Percentiles rank a stretch among this genome's conserved stretches.
Evolutionary conservation across 2,329 filamentous ascomycete species (phyloP).

Genomic region (Colletotrichum gigasporum): DNA sequence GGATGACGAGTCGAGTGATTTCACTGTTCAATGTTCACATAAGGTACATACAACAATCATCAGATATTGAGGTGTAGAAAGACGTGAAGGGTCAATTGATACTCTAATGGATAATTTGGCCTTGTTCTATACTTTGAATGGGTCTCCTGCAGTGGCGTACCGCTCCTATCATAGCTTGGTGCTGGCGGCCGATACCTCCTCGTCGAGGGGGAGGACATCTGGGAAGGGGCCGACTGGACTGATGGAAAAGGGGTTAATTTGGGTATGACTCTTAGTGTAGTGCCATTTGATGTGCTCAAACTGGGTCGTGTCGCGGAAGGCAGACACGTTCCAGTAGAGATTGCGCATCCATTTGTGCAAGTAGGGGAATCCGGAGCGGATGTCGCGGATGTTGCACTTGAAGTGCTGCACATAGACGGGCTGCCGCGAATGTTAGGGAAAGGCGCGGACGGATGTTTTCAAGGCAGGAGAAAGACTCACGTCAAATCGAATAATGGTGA

Average conservation of each 20-base stretch:
- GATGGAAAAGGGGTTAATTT: slow-evolving; percentile 77
- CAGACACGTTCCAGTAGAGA: slow-evolving; percentile 84
- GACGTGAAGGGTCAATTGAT: neutral
- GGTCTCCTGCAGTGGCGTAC: too few relatives aligned
- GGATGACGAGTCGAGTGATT: neutral
- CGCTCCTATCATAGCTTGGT: neutral
- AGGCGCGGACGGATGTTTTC: too few relatives aligned
- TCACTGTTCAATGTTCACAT: neutral
- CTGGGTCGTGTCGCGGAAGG: slow-evolving; percentile 85
- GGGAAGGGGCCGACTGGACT: slow-evolving; percentile 87
- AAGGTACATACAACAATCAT: neutral
- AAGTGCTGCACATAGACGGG: slow-evolving; percentile 88
- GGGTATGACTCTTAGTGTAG: slow-evolving; percentile 68
- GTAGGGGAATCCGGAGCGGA: slow-evolving; percentile 82
- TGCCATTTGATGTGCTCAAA: slow-evolving; percentile 95
- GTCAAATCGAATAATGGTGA: slow-evolving; percentile 79
- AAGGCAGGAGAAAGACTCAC: too few relatives aligned
- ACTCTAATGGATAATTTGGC: neutral
- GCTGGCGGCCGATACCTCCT: slow-evolving; percentile 75
- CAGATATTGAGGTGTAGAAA: neutral
- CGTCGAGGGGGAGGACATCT: slow-evolving; percentile 78
- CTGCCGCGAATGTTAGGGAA: slow-evolving; percentile 38
- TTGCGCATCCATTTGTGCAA: slow-evolving; percentile 84
- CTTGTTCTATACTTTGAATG: neutral
- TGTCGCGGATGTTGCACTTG: slow-evolving; percentile 87